phyloP scores from a whole-genome alignment of 164 flowering plant genomes.

The Kalanchoe fedtschenkoi region DNA sequence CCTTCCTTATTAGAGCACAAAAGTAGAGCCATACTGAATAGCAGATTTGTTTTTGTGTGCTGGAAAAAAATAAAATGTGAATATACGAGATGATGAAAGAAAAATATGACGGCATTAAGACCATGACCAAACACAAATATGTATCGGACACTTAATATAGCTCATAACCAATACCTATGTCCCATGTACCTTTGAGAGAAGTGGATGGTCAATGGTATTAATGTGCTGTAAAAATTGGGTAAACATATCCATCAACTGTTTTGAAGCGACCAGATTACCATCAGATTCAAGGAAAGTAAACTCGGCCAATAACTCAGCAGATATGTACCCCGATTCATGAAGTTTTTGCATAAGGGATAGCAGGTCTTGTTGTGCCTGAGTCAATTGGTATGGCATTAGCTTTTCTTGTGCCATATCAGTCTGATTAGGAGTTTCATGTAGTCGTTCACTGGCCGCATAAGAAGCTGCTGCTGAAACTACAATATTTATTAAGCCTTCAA shows the following conservation, averaged over 20 bases:
- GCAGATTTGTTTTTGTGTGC: conserved; percentile 45
- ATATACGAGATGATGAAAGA: neutral
- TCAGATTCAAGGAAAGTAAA: conserved; percentile 35
- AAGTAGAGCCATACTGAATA: conserved; percentile 51
- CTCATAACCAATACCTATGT: neutral
- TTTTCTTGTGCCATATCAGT: conserved; percentile 14
- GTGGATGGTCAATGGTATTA: conserved; percentile 20
- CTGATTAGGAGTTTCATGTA: conserved; percentile 15
- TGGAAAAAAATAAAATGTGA: conserved; percentile 23
- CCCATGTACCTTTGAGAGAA: conserved; percentile 46
- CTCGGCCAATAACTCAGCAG: conserved; percentile 25
- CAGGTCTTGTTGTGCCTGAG: conserved; percentile 51
- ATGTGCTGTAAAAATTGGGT: conserved; percentile 24
- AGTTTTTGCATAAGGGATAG: conserved; percentile 35
- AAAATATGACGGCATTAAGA: neutral
- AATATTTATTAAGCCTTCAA: conserved; percentile 26
- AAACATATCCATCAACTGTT: conserved; percentile 50
- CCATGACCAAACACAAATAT: neutral
- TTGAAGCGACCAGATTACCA: conserved; percentile 31
- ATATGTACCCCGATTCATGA: conserved; percentile 23
- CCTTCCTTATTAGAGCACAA: conserved; percentile 69
- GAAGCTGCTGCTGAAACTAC: conserved; percentile 51
- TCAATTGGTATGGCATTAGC: conserved; percentile 19
- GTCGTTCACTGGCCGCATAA: conserved; percentile 24
- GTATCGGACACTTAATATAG: neutral